Percentiles rank a stretch among this genome's conserved stretches.
Evolutionary conservation across 1,284 basidiomycete species (phyloP).

Genomic region (Xerocomus nothofagi): DNA sequence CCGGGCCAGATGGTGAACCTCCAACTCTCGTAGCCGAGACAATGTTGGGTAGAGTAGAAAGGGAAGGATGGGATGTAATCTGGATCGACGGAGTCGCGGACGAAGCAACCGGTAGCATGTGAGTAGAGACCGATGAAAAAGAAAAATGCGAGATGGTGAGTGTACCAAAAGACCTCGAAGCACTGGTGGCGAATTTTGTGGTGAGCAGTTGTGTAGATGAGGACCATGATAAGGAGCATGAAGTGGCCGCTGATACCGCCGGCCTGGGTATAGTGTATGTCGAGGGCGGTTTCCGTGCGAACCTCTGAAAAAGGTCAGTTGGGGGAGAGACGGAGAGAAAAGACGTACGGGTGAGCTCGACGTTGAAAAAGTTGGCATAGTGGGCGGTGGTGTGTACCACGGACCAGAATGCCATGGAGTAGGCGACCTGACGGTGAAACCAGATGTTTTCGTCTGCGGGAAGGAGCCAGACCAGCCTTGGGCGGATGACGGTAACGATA

Average conservation of each 20-base stretch:
- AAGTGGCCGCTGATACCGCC: slow-evolving; percentile 89
- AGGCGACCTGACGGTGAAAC: slow-evolving; percentile 91
- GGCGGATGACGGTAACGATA: slow-evolving; percentile 76
- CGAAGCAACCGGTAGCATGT: slow-evolving; percentile 91
- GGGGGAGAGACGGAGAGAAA: not conserved
- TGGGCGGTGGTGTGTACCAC: slow-evolving; percentile 88
- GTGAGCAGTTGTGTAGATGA: slow-evolving; percentile 85
- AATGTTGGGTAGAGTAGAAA: slow-evolving; percentile 80
- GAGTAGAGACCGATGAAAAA: slow-evolving; percentile 87
- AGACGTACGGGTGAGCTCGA: slow-evolving; percentile 73
- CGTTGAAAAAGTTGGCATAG: slow-evolving; percentile 89
- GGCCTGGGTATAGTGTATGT: slow-evolving; percentile 84
- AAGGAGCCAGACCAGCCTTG: slow-evolving; percentile 73
- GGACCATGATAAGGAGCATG: slow-evolving; percentile 85
- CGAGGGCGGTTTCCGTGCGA: slow-evolving; percentile 67
- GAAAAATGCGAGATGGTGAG: slow-evolving; percentile 89
- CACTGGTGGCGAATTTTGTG: slow-evolving; percentile 80
- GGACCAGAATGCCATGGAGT: slow-evolving; percentile 85
- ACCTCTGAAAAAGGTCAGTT: slow-evolving; percentile 53
- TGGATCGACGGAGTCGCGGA: slow-evolving; percentile 74
- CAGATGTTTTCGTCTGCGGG: slow-evolving; percentile 90
- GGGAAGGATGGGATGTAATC: slow-evolving; percentile 70
- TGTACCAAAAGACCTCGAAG: slow-evolving; percentile 94
- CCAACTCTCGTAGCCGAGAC: slow-evolving; percentile 86
- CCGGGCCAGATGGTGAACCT: slow-evolving; percentile 86